A percentile compares a stretch with the other conserved stretches of the same genome.
phyloP scores from a whole-genome alignment of 306 rosid species.

The Cucurbita argyrosperma region DNA sequence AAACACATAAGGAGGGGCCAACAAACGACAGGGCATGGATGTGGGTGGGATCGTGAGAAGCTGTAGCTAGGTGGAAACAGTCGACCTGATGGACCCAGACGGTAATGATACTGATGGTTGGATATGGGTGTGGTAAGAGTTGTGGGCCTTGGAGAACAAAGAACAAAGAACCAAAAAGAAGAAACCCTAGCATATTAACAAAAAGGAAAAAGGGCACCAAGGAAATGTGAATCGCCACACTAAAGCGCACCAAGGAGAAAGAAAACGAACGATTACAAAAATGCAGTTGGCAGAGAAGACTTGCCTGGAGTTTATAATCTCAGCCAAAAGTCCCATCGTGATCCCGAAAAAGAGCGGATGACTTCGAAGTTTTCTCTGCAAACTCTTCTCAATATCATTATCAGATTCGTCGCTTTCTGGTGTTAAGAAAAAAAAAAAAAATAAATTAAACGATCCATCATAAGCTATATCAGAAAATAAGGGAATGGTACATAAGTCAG shows the following conservation, averaged over 20 bases:
- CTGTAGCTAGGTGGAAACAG: not conserved
- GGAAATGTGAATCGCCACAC: not conserved
- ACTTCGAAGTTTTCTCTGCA: constrained; percentile 36
- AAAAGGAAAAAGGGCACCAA: too few relatives aligned
- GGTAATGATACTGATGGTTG: not conserved
- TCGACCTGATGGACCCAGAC: not conserved
- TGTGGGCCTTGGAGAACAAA: not conserved
- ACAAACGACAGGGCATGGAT: not conserved
- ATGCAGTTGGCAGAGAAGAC: constrained; percentile 13
- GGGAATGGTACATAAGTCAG: not conserved
- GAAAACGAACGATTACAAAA: not conserved
- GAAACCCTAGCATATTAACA: not conserved
- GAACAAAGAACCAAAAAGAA: not conserved
- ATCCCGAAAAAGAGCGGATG: constrained; percentile 96
- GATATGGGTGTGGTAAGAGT: not conserved
- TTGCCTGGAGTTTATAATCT: constrained; percentile 93
- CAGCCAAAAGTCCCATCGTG: constrained; percentile 92
- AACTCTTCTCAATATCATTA: constrained; percentile 17
- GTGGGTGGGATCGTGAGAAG: not conserved
- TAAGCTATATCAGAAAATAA: not conserved
- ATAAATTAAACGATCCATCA: not conserved
- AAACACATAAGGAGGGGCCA: not conserved
- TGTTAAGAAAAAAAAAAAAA: not conserved
- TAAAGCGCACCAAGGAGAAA: not conserved
- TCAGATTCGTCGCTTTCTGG: constrained; percentile 21